phyloP scores from a whole-genome alignment of 371 early-diverging fungal genomes.

The Mortierella sp. region DNA sequence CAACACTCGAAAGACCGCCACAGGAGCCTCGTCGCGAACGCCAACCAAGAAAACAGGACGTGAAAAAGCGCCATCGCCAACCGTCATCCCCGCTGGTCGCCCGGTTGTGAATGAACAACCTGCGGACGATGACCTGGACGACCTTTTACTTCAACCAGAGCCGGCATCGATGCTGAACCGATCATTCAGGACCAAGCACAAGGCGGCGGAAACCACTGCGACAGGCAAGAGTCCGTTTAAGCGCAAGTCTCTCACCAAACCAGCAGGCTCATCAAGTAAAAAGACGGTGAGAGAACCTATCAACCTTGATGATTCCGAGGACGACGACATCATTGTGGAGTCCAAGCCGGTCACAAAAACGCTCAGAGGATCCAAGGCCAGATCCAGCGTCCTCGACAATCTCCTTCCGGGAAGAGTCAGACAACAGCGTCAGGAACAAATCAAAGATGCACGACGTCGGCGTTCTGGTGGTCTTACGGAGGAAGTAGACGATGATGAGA shows the following conservation, averaged over 20 bases:
- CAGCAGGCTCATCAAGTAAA: constrained; percentile 11
- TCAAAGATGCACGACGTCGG: constrained; percentile 4
- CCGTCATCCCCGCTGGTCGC: neutral
- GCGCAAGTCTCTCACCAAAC: constrained; percentile 5
- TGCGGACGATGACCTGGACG: constrained; percentile 40
- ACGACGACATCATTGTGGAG: constrained; percentile 10
- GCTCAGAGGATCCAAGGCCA: constrained; percentile 18
- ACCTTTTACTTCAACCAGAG: constrained; percentile 42
- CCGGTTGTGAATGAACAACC: constrained; percentile 6
- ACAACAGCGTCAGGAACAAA: constrained; percentile 16
- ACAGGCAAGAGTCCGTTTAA: neutral
- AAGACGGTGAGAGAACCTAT: constrained; percentile 16
- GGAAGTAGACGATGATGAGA: constrained; percentile 21
- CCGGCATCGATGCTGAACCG: constrained; percentile 47
- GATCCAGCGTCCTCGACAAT: constrained; percentile 20
- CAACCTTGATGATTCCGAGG: constrained; percentile 39
- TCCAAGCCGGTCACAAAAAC: neutral
- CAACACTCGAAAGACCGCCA: neutral
- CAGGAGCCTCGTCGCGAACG: neutral
- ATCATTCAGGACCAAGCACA: constrained; percentile 24
- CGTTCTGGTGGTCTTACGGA: neutral
- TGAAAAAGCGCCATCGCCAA: neutral
- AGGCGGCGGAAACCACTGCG: neutral
- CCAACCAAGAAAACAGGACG: constrained; percentile 1
- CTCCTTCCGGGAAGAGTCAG: constrained; percentile 27